Base-by-base conservation (phyloP, 2,329 filamentous ascomycete genomes). In the Microsporum canis region DNA sequence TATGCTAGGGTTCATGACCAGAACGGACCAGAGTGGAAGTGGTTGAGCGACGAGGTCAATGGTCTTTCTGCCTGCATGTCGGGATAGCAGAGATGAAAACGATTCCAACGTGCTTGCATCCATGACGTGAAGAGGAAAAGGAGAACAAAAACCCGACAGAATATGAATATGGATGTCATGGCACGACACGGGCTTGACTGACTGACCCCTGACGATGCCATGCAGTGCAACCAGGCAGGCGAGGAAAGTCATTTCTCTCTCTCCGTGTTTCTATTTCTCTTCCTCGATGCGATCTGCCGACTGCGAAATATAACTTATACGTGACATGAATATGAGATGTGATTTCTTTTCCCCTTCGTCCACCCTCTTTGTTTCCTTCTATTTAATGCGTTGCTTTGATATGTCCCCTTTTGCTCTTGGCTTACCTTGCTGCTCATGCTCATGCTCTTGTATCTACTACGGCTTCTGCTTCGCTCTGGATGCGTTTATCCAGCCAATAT, bases 261-360 rank as follows among this genome's bases (percentile, higher is more conserved):
- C 17, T 29, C 17, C 23, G 45, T 5, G 7, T 7, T 23, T 3
- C 45, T 10, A 10, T 36, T 36, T 5, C 4, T n/a, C 7, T 43
- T 43, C 7, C 17, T 7, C 39, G 5, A 43, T n/a, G 14, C n/a
- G 39, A 43, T 43, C 2, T 55, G 49, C 49, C 12, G 14, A 53
- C 49, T 17, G 51, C 51, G n/a, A 55, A 55, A 55, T 55, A 55
- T 55, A 55, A 55, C 29, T 55, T 34, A 34, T 55, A 55, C 5
- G 51, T 55, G 51, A 55, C 51, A 55, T 55, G 51, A 55, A 55
- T 55, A 55, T 61, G 63, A 65, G 63, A 66, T 64, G 27, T 17
- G 31, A 51, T 59, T 17, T 45, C 49, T 31, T 57, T 41, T 33
- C 60, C 3, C 58, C 23, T 56, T 29, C 27, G 59, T 43, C 49